Conservation (phyloP, 2,329 filamentous ascomycete species). For the Xylariaceae sp. region DNA sequence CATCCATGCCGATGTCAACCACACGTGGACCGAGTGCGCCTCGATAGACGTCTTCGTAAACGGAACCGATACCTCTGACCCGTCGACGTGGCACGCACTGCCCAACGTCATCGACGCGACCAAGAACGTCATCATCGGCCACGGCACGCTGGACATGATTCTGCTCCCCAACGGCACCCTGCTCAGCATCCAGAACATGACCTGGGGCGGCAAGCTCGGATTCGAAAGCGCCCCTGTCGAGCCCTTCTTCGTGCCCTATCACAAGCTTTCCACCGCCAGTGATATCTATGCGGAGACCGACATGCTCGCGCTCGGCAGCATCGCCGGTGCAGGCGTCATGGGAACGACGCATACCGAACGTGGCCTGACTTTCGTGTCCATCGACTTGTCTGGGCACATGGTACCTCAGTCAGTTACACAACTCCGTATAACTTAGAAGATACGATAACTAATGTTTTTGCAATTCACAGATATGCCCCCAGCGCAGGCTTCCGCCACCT, state of each 20-base stretch:
- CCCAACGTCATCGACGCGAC: slow-evolving; percentile 69
- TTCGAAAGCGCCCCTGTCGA: slow-evolving; percentile 57
- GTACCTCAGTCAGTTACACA: slow-evolving; percentile 47
- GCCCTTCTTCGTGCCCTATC: slow-evolving; percentile 65
- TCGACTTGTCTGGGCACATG: slow-evolving; percentile 63
- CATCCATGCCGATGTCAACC: slow-evolving; percentile 54
- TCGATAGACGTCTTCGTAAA: slow-evolving; percentile 33
- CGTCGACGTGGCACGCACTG: slow-evolving; percentile 52
- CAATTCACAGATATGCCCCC: slow-evolving; percentile 43
- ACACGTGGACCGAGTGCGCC: slow-evolving; percentile 25
- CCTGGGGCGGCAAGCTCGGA: slow-evolving; percentile 65
- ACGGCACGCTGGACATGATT: slow-evolving; percentile 65
- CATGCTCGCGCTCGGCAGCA: slow-evolving; percentile 30
- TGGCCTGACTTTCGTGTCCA: slow-evolving; percentile 64
- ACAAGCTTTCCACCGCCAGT: slow-evolving; percentile 34
- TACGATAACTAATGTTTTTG: background rate
- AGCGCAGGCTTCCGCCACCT: slow-evolving; percentile 64
- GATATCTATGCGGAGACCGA: slow-evolving; percentile 24
- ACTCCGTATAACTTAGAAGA: background rate
- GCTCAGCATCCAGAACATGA: slow-evolving; percentile 74
- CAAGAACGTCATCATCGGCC: slow-evolving; percentile 66
- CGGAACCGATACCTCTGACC: slow-evolving; percentile 45
- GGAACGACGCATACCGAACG: slow-evolving; percentile 69
- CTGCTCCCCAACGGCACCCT: slow-evolving; percentile 65
- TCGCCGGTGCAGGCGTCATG: slow-evolving; percentile 59